Base-by-base conservation (phyloP, 768 basidiomycete genomes). In the Lactifluus hygrophoroides region DNA sequence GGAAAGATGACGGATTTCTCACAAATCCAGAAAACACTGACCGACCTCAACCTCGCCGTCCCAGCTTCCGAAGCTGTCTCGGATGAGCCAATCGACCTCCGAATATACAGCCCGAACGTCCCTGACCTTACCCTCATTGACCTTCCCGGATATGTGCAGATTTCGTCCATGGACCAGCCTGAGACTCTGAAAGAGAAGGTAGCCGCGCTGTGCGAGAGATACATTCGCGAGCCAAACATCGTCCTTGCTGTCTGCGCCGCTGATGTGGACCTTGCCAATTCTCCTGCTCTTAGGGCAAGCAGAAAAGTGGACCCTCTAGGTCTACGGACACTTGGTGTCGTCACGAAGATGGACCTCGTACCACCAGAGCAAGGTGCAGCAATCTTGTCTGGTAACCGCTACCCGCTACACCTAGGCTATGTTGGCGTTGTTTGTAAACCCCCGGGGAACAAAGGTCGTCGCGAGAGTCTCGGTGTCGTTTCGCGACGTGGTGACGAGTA, bases 201-300 rank as follows among this genome's bases (percentile, higher is more conserved):
- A 61, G 76, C 88, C 0, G 66, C 69, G 9, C 76, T 99, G 0
- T 98, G 96, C 72, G 96, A 97, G 56, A 90, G 86, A 69, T 99
- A 99, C 71, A 99, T 99, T 66, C 84, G 90, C n/a, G 93, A 97
- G 69, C 95, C 96, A n/a, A 99, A 99, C 71, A 93, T 99, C 71
- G 88, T 98, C 65, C 82, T 99, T n/a, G 95, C 96, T 5, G 91
- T 99, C 17, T 99, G 96, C 69, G 90, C 96, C 8, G 96, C 96
- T 8, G 94, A 99, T 69, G 96, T 99, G 55, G 96, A 99, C 74
- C 80, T 99, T 13, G 96, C 96, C 60, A 99, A 99, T 71, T 96
- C 94, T 0, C 94, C 96, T 7, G 96, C 96, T 0, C 75, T 99
- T 50, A 80, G 93, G 50, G 94, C 96, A 0, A 94, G 92, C 70